Conservation (phyloP, 805 yeast genomes). For the Saturnispora besseyi region DNA sequence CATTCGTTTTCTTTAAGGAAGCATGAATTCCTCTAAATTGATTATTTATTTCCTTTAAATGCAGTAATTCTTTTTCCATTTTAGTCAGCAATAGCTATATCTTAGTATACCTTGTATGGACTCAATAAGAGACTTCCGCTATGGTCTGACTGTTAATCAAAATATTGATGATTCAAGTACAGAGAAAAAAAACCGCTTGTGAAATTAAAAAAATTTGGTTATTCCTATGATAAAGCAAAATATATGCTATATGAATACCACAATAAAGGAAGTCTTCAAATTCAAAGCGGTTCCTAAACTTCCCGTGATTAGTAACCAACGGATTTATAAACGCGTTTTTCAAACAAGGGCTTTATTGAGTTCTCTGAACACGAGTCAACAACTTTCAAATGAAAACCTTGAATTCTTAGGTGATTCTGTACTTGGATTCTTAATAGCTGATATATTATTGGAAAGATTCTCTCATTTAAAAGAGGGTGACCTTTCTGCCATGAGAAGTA, state of each 20-base stretch:
- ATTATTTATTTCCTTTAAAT: constrained; percentile 1
- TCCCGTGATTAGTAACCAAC: background rate
- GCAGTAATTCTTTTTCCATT: constrained; percentile 6
- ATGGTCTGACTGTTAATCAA: background rate
- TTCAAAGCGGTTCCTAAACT: background rate
- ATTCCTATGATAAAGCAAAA: background rate
- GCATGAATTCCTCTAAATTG: background rate
- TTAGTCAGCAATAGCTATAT: too few relatives aligned
- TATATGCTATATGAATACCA: background rate
- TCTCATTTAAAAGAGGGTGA: constrained; percentile 2
- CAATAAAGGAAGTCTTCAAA: background rate
- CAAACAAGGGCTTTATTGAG: background rate
- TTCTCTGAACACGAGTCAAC: background rate
- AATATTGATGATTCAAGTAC: background rate
- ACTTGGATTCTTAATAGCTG: background rate
- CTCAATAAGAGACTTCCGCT: too few relatives aligned
- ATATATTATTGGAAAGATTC: background rate
- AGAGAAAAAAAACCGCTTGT: background rate
- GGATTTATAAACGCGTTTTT: background rate
- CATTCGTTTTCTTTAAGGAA: background rate
- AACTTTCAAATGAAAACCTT: background rate
- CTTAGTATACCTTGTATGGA: too few relatives aligned
- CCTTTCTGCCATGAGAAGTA: background rate
- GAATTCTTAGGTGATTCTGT: constrained; percentile 5
- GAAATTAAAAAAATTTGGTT: background rate